A percentile compares a stretch with the other conserved stretches of the same genome.
phyloP scores from a whole-genome alignment of 2,329 filamentous ascomycete species.

The Ceratocystis smalleyi region DNA sequence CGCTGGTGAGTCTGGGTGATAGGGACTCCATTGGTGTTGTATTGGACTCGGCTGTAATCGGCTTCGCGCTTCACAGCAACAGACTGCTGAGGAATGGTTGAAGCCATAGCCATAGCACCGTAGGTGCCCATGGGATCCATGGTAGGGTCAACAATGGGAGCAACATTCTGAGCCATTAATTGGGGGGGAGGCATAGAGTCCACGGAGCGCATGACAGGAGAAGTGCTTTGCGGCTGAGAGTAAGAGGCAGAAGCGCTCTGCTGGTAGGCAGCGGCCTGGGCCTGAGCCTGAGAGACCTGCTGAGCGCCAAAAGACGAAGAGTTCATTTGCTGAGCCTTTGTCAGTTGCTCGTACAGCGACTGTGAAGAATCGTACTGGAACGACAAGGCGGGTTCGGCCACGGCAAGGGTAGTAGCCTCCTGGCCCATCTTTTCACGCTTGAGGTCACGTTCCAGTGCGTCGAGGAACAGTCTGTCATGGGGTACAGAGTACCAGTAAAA shows the following conservation, averaged over 20 bases:
- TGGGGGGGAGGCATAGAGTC: conserved; percentile 87
- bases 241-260: conserved; percentile 28
- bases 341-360: conserved; percentile 97
- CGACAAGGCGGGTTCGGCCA: conserved; percentile 90
- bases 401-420: conserved; percentile 89
- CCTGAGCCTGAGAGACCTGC: conserved; percentile 27
- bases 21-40: conserved; percentile 82
- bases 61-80: conserved; percentile 69
- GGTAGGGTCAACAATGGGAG: conserved; percentile 37
- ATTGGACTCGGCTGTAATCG: conserved; percentile 68
- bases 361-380: conserved; percentile 99
- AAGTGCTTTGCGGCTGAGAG: conserved; percentile 64
- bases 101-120: conserved; percentile 53
- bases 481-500: conserved; percentile 99
- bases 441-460: conserved; percentile 88
- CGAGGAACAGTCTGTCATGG: conserved; percentile 91
- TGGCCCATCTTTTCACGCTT: conserved; percentile 99
- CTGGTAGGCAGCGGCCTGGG: conserved; percentile 24
- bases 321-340: conserved; percentile 96
- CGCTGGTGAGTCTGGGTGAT: conserved; percentile 73
- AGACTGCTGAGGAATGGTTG: conserved; percentile 47
- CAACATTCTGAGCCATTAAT: conserved; percentile 52
- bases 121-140: conserved; percentile 63
- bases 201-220: conserved; percentile 76
- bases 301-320: conserved; percentile 89